Conservation (phyloP, 2,329 filamentous ascomycete species). For the Paecilomyces formosus region DNA sequence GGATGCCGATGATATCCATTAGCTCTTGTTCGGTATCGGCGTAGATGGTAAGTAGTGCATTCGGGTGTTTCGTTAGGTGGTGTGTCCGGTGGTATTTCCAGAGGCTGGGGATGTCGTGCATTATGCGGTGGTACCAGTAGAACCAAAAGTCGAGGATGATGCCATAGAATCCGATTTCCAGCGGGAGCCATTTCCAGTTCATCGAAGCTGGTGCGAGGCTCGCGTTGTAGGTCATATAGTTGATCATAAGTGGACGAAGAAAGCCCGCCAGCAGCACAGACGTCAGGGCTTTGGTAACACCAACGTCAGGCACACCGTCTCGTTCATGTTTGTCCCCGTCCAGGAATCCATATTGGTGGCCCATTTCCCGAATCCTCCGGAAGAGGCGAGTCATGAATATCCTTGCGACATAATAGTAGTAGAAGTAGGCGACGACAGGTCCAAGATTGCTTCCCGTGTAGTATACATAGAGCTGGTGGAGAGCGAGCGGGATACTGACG, state of each 20-base stretch:
- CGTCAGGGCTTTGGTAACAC: slow-evolving; percentile 22
- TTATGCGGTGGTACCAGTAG: slow-evolving; percentile 33
- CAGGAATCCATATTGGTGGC: slow-evolving; percentile 29
- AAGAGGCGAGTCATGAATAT: no score
- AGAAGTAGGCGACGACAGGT: slow-evolving; percentile 18
- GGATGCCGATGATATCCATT: slow-evolving; percentile 31
- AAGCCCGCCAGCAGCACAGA: slow-evolving; percentile 15
- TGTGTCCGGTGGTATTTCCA: slow-evolving; percentile 37
- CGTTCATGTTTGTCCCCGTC: slow-evolving; percentile 35
- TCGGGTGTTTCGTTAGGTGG: slow-evolving; percentile 36
- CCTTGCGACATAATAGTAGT: slow-evolving; percentile 20
- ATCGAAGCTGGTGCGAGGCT: slow-evolving; percentile 11
- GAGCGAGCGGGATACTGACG: slow-evolving; percentile 22
- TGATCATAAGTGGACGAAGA: slow-evolving; percentile 19
- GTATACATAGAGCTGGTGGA: slow-evolving; percentile 25
- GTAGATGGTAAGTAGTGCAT: slow-evolving; percentile 30
- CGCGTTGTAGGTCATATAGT: slow-evolving; percentile 15
- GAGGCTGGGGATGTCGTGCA: slow-evolving; percentile 28
- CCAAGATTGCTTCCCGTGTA: slow-evolving; percentile 20
- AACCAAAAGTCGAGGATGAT: slow-evolving; percentile 38
- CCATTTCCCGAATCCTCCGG: slow-evolving; percentile 24
- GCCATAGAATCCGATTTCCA: slow-evolving; percentile 32
- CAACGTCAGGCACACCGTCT: slow-evolving; percentile 32
- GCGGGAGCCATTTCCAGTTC: slow-evolving; percentile 23
- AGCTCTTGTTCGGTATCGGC: slow-evolving; percentile 33